A percentile compares a stretch with the other conserved stretches of the same genome.
phyloP scores from a whole-genome alignment of 148 eudicot species.

The Fallopia convolvulus region DNA sequence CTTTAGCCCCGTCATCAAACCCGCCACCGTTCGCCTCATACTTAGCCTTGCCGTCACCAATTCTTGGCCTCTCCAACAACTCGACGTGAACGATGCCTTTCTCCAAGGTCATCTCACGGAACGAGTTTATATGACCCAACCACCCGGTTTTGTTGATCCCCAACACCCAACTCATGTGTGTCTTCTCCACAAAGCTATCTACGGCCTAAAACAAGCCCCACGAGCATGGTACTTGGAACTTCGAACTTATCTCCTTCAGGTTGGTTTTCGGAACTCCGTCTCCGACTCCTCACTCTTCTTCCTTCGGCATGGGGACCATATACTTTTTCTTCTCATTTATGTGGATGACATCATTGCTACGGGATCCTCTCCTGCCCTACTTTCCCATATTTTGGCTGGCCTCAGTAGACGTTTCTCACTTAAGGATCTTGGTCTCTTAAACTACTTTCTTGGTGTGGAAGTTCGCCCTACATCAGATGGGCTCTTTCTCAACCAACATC shows the following conservation, averaged over 20 bases:
- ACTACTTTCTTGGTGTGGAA: background rate
- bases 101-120: background rate
- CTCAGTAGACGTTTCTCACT: background rate
- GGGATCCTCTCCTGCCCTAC: background rate
- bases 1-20: too few relatives aligned
- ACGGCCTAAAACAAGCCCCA: background rate
- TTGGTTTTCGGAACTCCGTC: background rate
- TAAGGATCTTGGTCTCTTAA: background rate
- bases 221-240: background rate
- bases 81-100: background rate
- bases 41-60: background rate
- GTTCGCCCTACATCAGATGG: background rate
- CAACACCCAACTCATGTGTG: background rate
- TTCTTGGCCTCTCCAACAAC: background rate
- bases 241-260: background rate
- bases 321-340: background rate
- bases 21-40: background rate
- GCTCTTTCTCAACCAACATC: background rate
- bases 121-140: background rate
- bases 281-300: background rate
- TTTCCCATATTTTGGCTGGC: background rate
- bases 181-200: background rate
- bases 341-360: background rate
- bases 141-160: background rate
- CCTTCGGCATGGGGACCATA: background rate